phyloP scores from a whole-genome alignment of 2,329 filamentous ascomycete species.

The Gyromitra esculenta region DNA sequence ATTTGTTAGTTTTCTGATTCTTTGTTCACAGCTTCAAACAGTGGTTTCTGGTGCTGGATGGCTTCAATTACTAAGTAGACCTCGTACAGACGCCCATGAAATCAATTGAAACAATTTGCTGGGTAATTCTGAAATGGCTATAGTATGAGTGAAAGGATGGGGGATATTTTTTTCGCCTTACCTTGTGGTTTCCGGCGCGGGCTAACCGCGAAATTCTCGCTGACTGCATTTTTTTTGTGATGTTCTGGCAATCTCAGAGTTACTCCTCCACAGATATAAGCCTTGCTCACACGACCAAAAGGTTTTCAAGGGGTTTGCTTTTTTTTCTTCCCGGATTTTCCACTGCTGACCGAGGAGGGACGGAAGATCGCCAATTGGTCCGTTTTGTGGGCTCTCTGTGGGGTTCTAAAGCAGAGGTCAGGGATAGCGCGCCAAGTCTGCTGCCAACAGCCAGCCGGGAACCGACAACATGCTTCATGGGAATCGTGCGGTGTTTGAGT shows the following conservation, averaged over 20 bases:
- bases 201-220: slow-evolving; percentile 35
- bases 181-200: slow-evolving; percentile 44
- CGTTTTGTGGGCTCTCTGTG: not conserved
- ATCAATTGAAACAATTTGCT: slow-evolving; percentile 20
- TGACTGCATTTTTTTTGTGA: slow-evolving; percentile 38
- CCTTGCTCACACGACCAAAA: slow-evolving; percentile 18
- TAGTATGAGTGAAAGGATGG: not conserved
- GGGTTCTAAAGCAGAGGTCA: not conserved
- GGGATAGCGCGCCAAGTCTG: slow-evolving; percentile 29
- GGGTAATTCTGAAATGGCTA: not conserved
- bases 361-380: slow-evolving; percentile 31
- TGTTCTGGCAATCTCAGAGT: slow-evolving; percentile 9
- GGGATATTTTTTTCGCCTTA: slow-evolving; percentile 18
- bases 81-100: not conserved
- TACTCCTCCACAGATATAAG: slow-evolving; percentile 25
- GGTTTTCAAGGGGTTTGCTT: slow-evolving; percentile 12
- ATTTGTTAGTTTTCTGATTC: slow-evolving; percentile 16
- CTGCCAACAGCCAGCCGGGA: not conserved
- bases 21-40: not conserved
- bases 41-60: not conserved
- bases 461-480: not conserved
- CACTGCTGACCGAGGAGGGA: slow-evolving; percentile 30
- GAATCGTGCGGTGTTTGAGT: not conserved
- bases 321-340: slow-evolving; percentile 11
- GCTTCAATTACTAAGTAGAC: not conserved